A percentile compares a stretch with the other conserved stretches of the same genome.
Conservation (phyloP, 139 green algal species). For the Coelastrella sp. region DNA sequence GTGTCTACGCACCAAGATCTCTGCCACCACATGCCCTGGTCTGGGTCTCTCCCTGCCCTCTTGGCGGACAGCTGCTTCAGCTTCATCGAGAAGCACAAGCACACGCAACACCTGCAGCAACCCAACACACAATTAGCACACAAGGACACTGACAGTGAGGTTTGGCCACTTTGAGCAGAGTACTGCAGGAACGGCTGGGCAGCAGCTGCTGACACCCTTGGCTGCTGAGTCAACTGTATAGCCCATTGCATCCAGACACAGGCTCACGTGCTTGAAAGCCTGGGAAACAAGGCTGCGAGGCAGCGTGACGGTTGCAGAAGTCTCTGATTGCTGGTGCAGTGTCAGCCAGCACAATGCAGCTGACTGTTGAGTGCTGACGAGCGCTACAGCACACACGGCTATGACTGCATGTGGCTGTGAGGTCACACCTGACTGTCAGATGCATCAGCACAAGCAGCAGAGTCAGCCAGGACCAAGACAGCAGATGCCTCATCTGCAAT, state of each 20-base stretch:
- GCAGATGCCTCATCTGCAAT: slow-evolving; percentile 31
- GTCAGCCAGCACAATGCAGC: no score
- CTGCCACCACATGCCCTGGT: slow-evolving; percentile 26
- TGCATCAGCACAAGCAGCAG: slow-evolving; percentile 6
- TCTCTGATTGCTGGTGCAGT: no score
- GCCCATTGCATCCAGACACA: no score
- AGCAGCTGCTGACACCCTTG: neutral
- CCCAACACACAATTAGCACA: neutral
- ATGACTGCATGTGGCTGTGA: no score
- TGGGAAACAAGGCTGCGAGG: neutral
- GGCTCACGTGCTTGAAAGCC: no score
- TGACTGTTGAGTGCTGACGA: no score
- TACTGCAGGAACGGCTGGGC: no score
- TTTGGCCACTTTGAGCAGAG: no score
- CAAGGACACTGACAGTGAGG: neutral
- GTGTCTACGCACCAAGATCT: slow-evolving; percentile 15
- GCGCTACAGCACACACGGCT: no score
- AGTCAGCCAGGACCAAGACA: slow-evolving; percentile 16
- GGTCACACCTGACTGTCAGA: slow-evolving; percentile 35
- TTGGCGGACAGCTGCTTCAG: neutral
- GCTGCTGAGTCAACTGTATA: no score
- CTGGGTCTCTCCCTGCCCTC: neutral
- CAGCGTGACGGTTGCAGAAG: neutral
- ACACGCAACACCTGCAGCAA: slow-evolving; percentile 16
- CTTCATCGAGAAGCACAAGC: slow-evolving; percentile 32